Base-by-base conservation (phyloP, 225 moss, liverwort and hornwort genomes). In the Marchantia paleacea region DNA sequence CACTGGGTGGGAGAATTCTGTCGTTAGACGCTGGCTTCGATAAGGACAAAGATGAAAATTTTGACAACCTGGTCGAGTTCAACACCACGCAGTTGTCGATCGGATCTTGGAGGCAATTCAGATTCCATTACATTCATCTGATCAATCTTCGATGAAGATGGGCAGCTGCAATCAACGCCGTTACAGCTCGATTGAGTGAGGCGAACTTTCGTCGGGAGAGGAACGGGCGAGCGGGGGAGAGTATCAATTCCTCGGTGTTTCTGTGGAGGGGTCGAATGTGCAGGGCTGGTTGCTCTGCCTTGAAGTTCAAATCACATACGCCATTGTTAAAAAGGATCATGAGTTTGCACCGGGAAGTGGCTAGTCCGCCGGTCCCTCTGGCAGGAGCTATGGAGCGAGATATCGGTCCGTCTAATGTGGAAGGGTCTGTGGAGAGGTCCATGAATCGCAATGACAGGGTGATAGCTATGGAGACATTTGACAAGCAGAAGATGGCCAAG, bases 401-500 rank as follows among this genome's bases (percentile, higher is more conserved):
- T 4, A 52, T 63, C 9, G 71, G 75, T 8, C 67, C 63, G 12
- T 67, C 87, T 6, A 68, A 69, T 16, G 39, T 78, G 75, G 78
- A 80, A 66, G 80, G 68, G 29, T 57, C 78, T 53, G 29, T 78
- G 7, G 80, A 66, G 22, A 76, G 70, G 64, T 49, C 80, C 66
- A 73, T 82, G 28, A 76, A 47, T 26, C 31, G 30, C 55, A 71
- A 48, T 10, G 85, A 83, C 8, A 81, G 81, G 65, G 69, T 79
- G 81, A 25, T 73, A 39, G 48, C 78, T 12, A 28, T 74, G 26
- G 85, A 85, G 19, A 72, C 30, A 0, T 88, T 83, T 65, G 85
- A 81, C 71, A 88, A 79, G 66, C 83, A 83, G 51, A 88, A 85
- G 74, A 86, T 89, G 86, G 83, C 84, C 48, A 84, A 84, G 58